These are phyloP conservation scores for Deinandra increscens DNA, from an alignment of 129 eudicot species.

Conservation along the genomic window DNA sequence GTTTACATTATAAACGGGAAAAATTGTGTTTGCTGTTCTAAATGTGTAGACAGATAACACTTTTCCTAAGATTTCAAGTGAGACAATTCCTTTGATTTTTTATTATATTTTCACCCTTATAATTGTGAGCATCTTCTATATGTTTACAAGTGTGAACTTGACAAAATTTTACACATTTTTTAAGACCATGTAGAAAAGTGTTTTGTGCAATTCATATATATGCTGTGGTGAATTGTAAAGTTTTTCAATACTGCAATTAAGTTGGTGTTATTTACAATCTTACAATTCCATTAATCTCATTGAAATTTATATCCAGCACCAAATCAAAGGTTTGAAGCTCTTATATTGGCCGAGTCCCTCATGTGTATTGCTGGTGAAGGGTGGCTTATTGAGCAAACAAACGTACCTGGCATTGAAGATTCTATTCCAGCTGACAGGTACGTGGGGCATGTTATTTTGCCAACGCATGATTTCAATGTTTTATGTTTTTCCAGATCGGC, in stretches of 20 bases:
- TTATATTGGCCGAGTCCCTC: constrained; percentile 65
- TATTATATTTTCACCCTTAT: neutral
- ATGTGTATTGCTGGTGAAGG: constrained; percentile 69
- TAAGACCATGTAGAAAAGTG: neutral
- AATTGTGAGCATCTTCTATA: neutral
- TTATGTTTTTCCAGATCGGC: constrained; percentile 18
- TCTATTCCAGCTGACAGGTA: constrained; percentile 79
- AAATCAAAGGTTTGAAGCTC: constrained; percentile 69
- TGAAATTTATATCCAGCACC: constrained; percentile 56
- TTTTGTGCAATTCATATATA: neutral
- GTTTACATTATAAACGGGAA: neutral
- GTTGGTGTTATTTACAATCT: neutral
- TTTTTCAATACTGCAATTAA: neutral
- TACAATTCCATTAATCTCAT: neutral
- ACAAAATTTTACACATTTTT: neutral
- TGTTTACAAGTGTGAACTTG: neutral
- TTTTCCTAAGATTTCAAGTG: neutral
- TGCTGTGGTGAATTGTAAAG: neutral
- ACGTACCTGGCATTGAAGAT: constrained; percentile 40
- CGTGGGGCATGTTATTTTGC: constrained; percentile 1
- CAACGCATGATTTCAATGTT: neutral
- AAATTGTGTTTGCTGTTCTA: neutral
- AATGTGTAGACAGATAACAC: neutral
- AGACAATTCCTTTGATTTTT: neutral
- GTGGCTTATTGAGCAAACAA: constrained; percentile 68